Base-by-base conservation (phyloP, 352 stramenopile species). In the Globisporangium emineosum region DNA sequence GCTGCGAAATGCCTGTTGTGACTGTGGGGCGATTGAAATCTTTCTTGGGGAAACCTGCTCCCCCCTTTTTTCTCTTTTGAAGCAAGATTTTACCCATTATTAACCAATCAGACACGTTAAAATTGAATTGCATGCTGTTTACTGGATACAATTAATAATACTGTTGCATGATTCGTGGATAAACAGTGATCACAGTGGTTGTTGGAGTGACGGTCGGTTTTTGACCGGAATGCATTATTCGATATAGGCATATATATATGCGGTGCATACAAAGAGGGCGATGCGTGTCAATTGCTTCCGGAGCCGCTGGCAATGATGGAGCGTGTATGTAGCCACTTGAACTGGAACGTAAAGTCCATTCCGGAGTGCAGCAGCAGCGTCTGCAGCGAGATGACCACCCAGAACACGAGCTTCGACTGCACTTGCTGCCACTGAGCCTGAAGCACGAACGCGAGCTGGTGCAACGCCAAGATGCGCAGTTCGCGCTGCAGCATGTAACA, bases 1-100 rank as follows among this genome's bases (percentile, higher is more conserved):
- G 51, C 17, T 56, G n/a, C 40, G n/a, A n/a, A n/a, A n/a, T 42
- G 30, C 30, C 25, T 58, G 52, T 40, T 57, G 51, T 32, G 32
- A 25, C 6, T 45, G 52, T 21, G n/a, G 43, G n/a, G 45, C 45
- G 45, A 17, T n/a, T 30, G 52, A 58, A 58, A 58, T 58, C 52
- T 58, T 58, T 58, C 21, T 42, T 58, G n/a, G 10, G 50, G 17
- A 23, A 12, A 12, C 23, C 12, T 19, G 10, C 45, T 19, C 45
- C 45, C 45, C 45, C 45, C 19, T 49, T 19, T 7, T 21, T n/a
- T 32, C 29, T 5, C 29, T 32, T 32, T 32, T 5, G n/a, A n/a
- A 32, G 2, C 29, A 32, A 2, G 5, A 32, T 32, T 2, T 32
- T 5, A 5, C 29, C 29, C 29, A 32, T 32, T 32, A 32, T 32